Conservation (phyloP, 257 asterid genomes). For the Gentiana straminea region DNA sequence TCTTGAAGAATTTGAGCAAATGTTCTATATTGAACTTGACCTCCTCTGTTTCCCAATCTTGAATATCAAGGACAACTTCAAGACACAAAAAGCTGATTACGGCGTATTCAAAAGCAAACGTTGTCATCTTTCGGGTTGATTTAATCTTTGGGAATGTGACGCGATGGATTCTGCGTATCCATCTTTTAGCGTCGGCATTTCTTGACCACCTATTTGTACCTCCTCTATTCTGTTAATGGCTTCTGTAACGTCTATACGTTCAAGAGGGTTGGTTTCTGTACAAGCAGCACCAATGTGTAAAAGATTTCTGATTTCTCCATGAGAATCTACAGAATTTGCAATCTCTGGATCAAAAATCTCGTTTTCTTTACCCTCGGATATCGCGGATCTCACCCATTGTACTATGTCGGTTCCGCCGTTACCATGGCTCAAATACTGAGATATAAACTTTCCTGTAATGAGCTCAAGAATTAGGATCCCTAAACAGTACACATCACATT, state of each 20-base stretch:
- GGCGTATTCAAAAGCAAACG: too few species aligned
- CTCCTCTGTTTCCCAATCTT: background rate
- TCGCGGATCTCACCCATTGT: constrained; percentile 47
- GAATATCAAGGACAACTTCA: too few species aligned
- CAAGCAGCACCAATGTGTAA: constrained; percentile 56
- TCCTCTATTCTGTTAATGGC: constrained; percentile 45
- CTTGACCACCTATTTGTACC: constrained; percentile 10
- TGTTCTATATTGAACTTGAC: background rate
- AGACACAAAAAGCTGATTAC: too few species aligned
- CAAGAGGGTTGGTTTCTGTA: constrained; percentile 37
- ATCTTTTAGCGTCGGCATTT: constrained; percentile 14
- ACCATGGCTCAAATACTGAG: constrained; percentile 31
- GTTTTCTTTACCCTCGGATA: constrained; percentile 36
- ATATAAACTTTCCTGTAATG: constrained; percentile 56
- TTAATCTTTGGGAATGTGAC: constrained; percentile 3
- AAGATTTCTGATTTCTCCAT: constrained; percentile 24
- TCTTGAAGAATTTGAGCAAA: too few species aligned
- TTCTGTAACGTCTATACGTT: constrained; percentile 43
- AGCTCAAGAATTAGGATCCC: constrained; percentile 74
- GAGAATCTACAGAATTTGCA: constrained; percentile 4
- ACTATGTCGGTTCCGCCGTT: constrained; percentile 55
- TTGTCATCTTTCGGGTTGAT: background rate
- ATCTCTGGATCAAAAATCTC: constrained; percentile 49
- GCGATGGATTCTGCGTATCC: constrained; percentile 17
- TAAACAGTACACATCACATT: constrained; percentile 56